phyloP scores from a whole-genome alignment of 2,329 filamentous ascomycete genomes.

The Fusarium equiseti region DNA sequence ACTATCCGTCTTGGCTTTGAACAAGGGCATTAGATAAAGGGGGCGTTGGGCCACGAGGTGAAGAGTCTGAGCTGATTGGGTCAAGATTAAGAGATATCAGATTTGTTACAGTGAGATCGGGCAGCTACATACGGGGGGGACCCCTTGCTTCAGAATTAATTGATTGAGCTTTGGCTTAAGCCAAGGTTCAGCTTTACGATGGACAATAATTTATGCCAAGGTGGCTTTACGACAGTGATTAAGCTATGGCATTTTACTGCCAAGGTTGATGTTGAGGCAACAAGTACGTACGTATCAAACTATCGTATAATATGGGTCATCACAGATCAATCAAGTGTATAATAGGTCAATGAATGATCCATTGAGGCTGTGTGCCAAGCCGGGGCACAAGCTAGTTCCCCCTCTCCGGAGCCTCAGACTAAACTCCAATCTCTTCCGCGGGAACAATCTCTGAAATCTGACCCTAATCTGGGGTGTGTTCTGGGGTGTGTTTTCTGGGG shows the following conservation, averaged over 20 bases:
- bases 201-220: background rate
- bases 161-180: background rate
- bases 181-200: background rate
- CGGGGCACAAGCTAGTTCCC: conserved; percentile 18
- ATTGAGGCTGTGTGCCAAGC: conserved; percentile 41
- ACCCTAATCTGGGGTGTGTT: background rate
- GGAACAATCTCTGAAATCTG: background rate
- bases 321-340: too few species aligned
- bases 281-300: background rate
- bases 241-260: background rate
- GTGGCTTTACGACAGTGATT: conserved; percentile 7
- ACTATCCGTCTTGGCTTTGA: conserved; percentile 4
- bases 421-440: conserved; percentile 3
- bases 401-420: conserved; percentile 8
- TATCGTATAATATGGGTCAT: background rate
- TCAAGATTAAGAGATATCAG: conserved; percentile 22
- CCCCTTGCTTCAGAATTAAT: conserved; percentile 7
- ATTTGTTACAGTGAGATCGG: conserved; percentile 45
- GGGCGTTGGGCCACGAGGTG: conserved; percentile 40
- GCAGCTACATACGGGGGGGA: conserved; percentile 35
- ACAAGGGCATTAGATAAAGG: background rate
- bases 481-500: background rate
- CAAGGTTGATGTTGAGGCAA: background rate
- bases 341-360: too few species aligned
- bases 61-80: conserved; percentile 23